Percentiles rank a stretch among this genome's conserved stretches.
Conservation (phyloP, 257 asterid genomes). For the Rubia yunnanensis region DNA sequence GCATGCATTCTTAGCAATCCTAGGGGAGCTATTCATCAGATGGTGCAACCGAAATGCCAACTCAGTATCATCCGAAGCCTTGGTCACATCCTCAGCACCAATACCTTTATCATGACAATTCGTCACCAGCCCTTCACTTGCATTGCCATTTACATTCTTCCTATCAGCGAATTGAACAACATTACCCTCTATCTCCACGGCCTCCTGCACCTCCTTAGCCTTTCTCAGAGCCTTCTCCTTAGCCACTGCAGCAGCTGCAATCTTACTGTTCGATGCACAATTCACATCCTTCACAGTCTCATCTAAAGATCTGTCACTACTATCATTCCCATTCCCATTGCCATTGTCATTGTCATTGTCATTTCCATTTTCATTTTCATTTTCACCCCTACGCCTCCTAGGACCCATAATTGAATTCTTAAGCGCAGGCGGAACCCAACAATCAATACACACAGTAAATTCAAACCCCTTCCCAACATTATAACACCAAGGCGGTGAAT, state of each 20-base stretch:
- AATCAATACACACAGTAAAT: constrained; percentile 55
- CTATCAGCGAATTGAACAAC: constrained; percentile 18
- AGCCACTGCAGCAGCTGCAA: constrained; percentile 26
- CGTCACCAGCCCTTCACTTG: constrained; percentile 15
- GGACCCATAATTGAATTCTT: constrained; percentile 33
- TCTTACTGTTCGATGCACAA: constrained; percentile 23
- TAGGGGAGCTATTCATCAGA: constrained; percentile 50
- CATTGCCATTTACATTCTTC: constrained; percentile 21
- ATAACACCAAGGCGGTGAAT: constrained; percentile 65
- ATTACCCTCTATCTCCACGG: constrained; percentile 18
- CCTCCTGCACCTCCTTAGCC: constrained; percentile 24
- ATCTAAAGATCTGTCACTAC: constrained; percentile 14
- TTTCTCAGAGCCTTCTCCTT: constrained; percentile 26
- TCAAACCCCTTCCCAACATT: constrained; percentile 22
- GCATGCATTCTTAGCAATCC: constrained; percentile 26
- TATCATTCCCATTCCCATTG: background rate
- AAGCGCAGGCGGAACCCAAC: constrained; percentile 83
- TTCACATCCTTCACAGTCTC: constrained; percentile 23
- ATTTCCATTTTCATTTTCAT: background rate
- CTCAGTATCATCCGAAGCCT: constrained; percentile 36
- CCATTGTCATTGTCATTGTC: background rate
- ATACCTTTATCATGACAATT: constrained; percentile 7
- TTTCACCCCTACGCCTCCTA: constrained; percentile 24
- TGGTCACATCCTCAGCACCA: constrained; percentile 12
- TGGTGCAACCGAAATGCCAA: constrained; percentile 57